phyloP scores from a whole-genome alignment of 2,329 filamentous ascomycete genomes.

The Colletotrichum higginsianum region DNA sequence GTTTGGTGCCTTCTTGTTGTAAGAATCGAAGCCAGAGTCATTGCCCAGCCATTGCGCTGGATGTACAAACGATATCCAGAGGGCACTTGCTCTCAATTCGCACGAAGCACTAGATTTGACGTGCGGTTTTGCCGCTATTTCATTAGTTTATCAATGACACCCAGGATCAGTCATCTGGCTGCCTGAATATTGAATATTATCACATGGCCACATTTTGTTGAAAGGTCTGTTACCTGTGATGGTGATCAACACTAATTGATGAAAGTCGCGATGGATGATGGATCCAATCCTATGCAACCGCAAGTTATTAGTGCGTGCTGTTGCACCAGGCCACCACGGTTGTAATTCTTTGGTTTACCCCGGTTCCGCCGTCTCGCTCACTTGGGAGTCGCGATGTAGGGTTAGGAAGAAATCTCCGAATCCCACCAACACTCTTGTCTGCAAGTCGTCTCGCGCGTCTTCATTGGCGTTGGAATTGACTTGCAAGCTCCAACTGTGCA shows the following conservation, averaged over 20 bases:
- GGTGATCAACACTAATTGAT: background rate
- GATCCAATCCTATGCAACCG: constrained; percentile 26
- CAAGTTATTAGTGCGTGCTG: constrained; percentile 27
- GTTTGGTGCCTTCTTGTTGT: constrained; percentile 58
- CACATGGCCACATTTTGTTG: constrained; percentile 1
- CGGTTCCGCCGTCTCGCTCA: background rate
- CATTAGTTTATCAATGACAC: constrained; percentile 28
- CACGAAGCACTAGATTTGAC: constrained; percentile 39
- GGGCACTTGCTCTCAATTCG: constrained; percentile 26
- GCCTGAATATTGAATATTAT: constrained; percentile 18
- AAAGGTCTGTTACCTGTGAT: background rate
- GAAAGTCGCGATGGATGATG: constrained; percentile 3
- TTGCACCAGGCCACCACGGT: constrained; percentile 24
- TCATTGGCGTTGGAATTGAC: background rate
- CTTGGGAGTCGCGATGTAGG: background rate
- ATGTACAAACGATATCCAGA: constrained; percentile 39
- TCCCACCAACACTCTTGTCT: background rate
- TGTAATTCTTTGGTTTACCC: constrained; percentile 29
- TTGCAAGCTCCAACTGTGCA: background rate
- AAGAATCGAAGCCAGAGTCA: constrained; percentile 43
- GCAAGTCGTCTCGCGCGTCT: background rate
- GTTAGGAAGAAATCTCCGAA: background rate
- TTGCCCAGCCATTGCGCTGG: constrained; percentile 23
- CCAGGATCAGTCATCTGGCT: constrained; percentile 22
- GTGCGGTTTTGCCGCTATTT: constrained; percentile 21